Evolutionary conservation across 495 filamentous ascomycete genomes (phyloP).

Genomic region (Daldinia vernicosa): DNA sequence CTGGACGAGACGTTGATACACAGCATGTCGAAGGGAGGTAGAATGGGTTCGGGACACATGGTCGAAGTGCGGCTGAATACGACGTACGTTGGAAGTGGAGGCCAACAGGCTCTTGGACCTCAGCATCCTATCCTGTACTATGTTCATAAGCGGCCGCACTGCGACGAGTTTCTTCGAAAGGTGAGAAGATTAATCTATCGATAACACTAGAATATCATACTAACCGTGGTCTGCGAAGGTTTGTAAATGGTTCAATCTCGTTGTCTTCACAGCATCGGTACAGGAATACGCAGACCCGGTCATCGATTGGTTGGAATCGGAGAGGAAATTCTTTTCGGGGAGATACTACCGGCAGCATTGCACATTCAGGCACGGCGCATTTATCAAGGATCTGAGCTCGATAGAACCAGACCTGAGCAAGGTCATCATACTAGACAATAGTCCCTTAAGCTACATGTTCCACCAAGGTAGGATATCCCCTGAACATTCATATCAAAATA

Average conservation of each 20-base stretch:
- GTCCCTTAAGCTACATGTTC: slow-evolving; percentile 97
- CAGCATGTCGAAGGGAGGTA: slow-evolving; percentile 93
- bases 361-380: slow-evolving; percentile 91
- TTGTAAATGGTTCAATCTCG: slow-evolving; percentile 98
- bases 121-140: slow-evolving; percentile 98
- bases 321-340: slow-evolving; percentile 91
- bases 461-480: slow-evolving; percentile 78
- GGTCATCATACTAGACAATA: slow-evolving; percentile 99
- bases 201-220: slow-evolving; percentile 10
- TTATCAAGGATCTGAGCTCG: slow-evolving; percentile 96
- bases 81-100: slow-evolving; percentile 67
- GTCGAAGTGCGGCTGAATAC: slow-evolving; percentile 92
- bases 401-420: slow-evolving; percentile 95
- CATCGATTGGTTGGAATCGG: slow-evolving; percentile 97
- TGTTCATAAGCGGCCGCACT: slow-evolving; percentile 96
- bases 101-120: slow-evolving; percentile 72
- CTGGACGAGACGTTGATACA: slow-evolving; percentile 98
- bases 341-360: slow-evolving; percentile 97
- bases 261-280: slow-evolving; percentile 95
- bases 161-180: slow-evolving; percentile 95
- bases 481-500: slow-evolving; percentile 6
- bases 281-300: slow-evolving; percentile 99
- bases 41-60: slow-evolving; percentile 98
- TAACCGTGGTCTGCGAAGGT: slow-evolving; percentile 56
- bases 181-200: slow-evolving; percentile 51